Evolutionary conservation across 768 basidiomycete species (phyloP).

Genomic region (Boletus insuetus): DNA sequence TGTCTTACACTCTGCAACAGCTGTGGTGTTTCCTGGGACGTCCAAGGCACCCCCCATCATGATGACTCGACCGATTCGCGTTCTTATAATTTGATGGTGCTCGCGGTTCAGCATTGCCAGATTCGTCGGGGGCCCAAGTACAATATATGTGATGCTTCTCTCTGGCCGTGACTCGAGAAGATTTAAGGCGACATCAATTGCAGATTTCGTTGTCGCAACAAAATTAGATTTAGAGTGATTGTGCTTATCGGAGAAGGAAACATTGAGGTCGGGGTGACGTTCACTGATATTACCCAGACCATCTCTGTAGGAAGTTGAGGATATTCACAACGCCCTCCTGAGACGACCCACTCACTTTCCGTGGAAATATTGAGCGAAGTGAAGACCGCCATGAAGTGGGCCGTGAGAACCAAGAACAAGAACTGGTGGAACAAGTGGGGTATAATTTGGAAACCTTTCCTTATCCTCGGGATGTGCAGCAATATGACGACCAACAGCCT

Average conservation of each 20-base stretch:
- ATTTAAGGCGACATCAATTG: slow-evolving; percentile 51
- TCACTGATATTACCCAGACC: slow-evolving; percentile 60
- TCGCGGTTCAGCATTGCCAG: slow-evolving; percentile 63
- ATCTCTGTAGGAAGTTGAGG: slow-evolving; percentile 45
- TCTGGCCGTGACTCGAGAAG: slow-evolving; percentile 51
- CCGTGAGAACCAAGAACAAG: slow-evolving; percentile 60
- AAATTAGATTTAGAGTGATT: slow-evolving; percentile 43
- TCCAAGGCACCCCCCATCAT: slow-evolving; percentile 95
- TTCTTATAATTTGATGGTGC: slow-evolving; percentile 50
- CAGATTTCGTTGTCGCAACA: slow-evolving; percentile 42
- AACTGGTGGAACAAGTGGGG: slow-evolving; percentile 49
- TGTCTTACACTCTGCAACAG: slow-evolving; percentile 77
- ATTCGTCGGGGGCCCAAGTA: slow-evolving; percentile 77
- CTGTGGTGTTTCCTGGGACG: slow-evolving; percentile 83
- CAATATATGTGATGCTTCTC: slow-evolving; percentile 65
- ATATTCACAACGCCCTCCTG: background rate
- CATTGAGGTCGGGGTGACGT: slow-evolving; percentile 64
- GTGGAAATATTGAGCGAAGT: slow-evolving; percentile 84
- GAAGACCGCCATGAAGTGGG: slow-evolving; percentile 69
- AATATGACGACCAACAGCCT: slow-evolving; percentile 60
- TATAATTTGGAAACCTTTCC: slow-evolving; percentile 61
- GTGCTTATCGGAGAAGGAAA: slow-evolving; percentile 8
- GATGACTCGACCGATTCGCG: slow-evolving; percentile 69
- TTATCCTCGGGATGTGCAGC: slow-evolving; percentile 50
- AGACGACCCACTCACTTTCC: slow-evolving; percentile 49